phyloP scores from a whole-genome alignment of 1,284 basidiomycete genomes.

The Baeospora myosura region DNA sequence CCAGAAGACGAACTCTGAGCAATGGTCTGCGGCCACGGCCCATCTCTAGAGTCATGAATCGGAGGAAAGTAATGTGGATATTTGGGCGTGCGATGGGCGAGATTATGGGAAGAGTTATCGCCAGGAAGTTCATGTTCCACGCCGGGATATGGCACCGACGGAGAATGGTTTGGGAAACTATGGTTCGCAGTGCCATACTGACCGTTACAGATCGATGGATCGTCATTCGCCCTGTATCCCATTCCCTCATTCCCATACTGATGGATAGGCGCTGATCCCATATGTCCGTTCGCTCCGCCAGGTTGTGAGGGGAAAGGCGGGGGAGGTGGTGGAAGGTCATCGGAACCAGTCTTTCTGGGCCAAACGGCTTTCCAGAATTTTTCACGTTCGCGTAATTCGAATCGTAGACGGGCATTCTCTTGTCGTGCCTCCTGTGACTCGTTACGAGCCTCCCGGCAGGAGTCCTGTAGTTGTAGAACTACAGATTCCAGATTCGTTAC shows the following conservation, averaged over 20 bases:
- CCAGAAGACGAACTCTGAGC: conserved; percentile 36
- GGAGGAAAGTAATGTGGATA: conserved; percentile 43
- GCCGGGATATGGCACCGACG: conserved; percentile 38
- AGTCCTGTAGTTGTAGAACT: conserved; percentile 74
- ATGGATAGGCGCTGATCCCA: conserved; percentile 26
- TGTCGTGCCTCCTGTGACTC: conserved; percentile 53
- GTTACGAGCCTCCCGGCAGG: conserved; percentile 57
- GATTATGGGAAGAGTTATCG: conserved; percentile 29
- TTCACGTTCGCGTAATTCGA: conserved; percentile 63
- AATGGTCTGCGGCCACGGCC: conserved; percentile 41
- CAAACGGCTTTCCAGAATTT: conserved; percentile 62
- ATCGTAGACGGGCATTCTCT: conserved; percentile 55
- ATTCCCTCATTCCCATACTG: conserved; percentile 34
- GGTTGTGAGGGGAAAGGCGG: conserved; percentile 29
- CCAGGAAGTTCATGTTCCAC: conserved; percentile 33
- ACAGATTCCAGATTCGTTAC: conserved; percentile 76
- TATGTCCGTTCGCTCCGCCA: conserved; percentile 15
- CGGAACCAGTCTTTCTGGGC: conserved; percentile 50
- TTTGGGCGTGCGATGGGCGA: conserved; percentile 39
- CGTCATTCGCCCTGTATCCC: conserved; percentile 37
- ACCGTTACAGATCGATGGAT: conserved; percentile 35
- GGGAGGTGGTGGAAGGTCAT: conserved; percentile 50
- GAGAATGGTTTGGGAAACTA: conserved; percentile 37
- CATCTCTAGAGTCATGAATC: conserved; percentile 44
- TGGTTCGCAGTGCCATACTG: conserved; percentile 34